Percentiles rank a stretch among this genome's conserved stretches.
phyloP scores from a whole-genome alignment of 169 alveolate species.

The Plasmodium billcollinsi region DNA sequence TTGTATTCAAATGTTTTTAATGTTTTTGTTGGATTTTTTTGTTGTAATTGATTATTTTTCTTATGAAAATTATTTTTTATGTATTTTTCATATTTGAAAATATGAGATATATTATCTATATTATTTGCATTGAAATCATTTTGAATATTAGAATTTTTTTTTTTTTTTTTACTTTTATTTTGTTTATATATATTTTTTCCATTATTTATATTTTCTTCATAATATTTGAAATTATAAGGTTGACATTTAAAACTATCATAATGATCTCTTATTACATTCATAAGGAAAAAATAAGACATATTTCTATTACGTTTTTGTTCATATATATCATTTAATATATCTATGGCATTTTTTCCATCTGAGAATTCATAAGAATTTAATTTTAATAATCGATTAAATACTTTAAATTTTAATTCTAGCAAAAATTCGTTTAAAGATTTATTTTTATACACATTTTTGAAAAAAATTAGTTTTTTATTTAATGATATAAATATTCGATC shows the following conservation, averaged over 20 bases:
- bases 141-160: neutral
- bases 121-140: neutral
- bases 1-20: conserved; percentile 13
- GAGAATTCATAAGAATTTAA: conserved; percentile 50
- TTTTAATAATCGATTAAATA: conserved; percentile 55
- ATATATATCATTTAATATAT: conserved; percentile 33
- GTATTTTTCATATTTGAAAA: neutral
- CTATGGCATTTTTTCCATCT: conserved; percentile 37
- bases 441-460: conserved; percentile 15
- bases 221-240: conserved; percentile 10
- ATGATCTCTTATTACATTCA: conserved; percentile 23
- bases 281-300: conserved; percentile 33
- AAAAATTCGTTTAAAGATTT: neutral
- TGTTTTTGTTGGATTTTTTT: neutral
- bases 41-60: neutral
- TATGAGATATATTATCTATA: neutral
- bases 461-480: conserved; percentile 55
- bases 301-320: conserved; percentile 33
- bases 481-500: conserved; percentile 29
- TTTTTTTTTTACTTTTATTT: neutral
- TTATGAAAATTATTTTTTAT: neutral
- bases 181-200: neutral
- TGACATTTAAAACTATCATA: conserved; percentile 24
- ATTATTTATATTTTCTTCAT: neutral
- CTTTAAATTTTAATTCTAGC: conserved; percentile 39